These are phyloP conservation scores for Crithidia bombi DNA, from an alignment of 208 protist genomes.

Conservation along the genomic window DNA sequence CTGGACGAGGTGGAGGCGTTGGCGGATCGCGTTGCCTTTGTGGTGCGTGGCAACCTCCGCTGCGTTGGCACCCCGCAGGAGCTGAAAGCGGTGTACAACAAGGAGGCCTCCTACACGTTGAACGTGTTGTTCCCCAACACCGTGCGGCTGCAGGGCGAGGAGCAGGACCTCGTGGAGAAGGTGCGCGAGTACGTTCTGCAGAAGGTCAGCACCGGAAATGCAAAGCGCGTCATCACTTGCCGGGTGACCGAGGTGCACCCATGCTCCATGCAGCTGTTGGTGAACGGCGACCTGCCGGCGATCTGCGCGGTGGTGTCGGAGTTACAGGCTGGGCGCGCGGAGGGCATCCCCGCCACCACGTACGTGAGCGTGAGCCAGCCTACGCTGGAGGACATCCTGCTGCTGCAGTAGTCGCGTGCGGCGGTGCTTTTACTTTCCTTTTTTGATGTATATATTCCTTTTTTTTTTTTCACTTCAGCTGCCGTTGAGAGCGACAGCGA, in stretches of 20 bases:
- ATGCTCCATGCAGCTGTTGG: conserved; percentile 47
- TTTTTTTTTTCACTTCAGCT: conserved; percentile 3
- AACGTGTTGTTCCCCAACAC: conserved; percentile 50
- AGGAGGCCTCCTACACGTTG: conserved; percentile 55
- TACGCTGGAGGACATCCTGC: conserved; percentile 74
- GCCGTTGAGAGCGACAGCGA: no score
- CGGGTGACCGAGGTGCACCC: conserved; percentile 49
- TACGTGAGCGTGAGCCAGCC: conserved; percentile 72
- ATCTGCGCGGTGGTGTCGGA: conserved; percentile 48
- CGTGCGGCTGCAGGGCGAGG: conserved; percentile 35
- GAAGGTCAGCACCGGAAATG: conserved; percentile 13
- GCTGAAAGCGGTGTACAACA: conserved; percentile 58
- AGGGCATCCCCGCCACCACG: conserved; percentile 47
- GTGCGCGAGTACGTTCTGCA: conserved; percentile 41
- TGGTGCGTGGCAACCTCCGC: conserved; percentile 83
- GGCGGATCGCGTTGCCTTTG: conserved; percentile 83
- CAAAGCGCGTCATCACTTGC: conserved; percentile 26
- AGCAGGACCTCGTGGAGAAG: conserved; percentile 21
- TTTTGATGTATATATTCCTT: background rate
- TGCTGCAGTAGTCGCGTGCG: conserved; percentile 31
- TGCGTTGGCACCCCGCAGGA: conserved; percentile 86
- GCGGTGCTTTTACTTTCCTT: background rate
- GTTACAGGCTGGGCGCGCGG: conserved; percentile 46
- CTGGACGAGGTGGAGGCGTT: conserved; percentile 92
- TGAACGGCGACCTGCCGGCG: conserved; percentile 41